These are phyloP conservation scores for Physcomitrium patens DNA, from an alignment of 225 moss, liverwort and hornwort genomes.

Conservation along the genomic window DNA sequence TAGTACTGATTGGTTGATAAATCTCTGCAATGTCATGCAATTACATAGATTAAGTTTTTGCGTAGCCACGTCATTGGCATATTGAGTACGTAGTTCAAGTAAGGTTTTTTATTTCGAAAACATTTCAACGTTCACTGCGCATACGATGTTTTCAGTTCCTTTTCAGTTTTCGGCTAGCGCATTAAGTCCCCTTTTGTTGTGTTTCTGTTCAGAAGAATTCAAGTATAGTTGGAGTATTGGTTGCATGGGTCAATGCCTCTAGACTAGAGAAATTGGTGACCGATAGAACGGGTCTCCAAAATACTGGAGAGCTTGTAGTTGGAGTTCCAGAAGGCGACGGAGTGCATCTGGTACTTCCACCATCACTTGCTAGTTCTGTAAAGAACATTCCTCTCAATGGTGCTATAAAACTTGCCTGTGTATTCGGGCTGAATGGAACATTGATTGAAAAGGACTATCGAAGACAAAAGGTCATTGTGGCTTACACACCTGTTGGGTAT, in stretches of 20 bases:
- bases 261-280: conserved; percentile 36
- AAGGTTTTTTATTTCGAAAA: background rate
- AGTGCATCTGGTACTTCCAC: conserved; percentile 45
- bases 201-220: conserved; percentile 22
- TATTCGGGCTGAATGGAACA: conserved; percentile 36
- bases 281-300: conserved; percentile 47
- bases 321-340: conserved; percentile 31
- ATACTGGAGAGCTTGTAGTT: conserved; percentile 52
- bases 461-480: conserved; percentile 36
- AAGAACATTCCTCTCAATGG: conserved; percentile 26
- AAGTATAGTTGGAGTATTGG: conserved; percentile 37
- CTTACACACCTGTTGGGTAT: conserved; percentile 42
- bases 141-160: background rate
- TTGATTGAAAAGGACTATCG: conserved; percentile 42
- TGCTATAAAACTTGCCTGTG: conserved; percentile 44
- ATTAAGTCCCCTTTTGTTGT: background rate
- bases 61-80: too few species aligned
- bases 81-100: background rate
- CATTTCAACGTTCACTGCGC: background rate
- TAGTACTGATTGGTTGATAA: too few species aligned
- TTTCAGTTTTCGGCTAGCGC: background rate
- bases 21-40: too few species aligned
- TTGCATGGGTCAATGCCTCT: conserved; percentile 48
- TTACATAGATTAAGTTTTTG: too few species aligned
- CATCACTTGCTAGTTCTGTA: conserved; percentile 25